phyloP scores from a whole-genome alignment of 169 alveolate genomes.

The Besnoitia besnoiti region DNA sequence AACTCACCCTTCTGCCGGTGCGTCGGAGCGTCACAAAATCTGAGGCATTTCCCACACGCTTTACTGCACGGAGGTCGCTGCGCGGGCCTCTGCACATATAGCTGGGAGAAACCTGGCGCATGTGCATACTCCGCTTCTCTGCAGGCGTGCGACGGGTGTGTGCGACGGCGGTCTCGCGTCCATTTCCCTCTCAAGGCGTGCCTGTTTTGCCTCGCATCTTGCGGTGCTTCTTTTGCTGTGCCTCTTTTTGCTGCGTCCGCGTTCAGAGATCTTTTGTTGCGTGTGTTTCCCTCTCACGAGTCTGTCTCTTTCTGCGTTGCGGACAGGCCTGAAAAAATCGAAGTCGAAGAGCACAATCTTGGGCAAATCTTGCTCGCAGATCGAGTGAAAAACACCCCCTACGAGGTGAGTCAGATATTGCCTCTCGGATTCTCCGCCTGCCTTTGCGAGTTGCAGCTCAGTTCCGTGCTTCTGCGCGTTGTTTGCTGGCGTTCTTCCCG shows the following conservation, averaged over 20 bases:
- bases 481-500: constrained; percentile 16
- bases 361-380: constrained; percentile 66
- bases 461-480: too few relatives aligned
- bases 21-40: background rate
- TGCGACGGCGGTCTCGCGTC: background rate
- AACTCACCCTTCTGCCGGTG: constrained; percentile 61
- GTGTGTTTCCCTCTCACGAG: background rate
- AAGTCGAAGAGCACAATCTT: constrained; percentile 55
- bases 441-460: too few relatives aligned
- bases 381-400: constrained; percentile 63
- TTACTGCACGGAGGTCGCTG: too few relatives aligned
- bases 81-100: too few relatives aligned
- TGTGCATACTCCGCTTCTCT: too few relatives aligned
- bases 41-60: too few relatives aligned
- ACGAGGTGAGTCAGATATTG: constrained; percentile 54
- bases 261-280: background rate
- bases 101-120: too few relatives aligned
- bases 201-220: too few relatives aligned
- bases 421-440: too few relatives aligned
- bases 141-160: background rate
- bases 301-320: background rate
- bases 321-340: constrained; percentile 48
- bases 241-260: too few relatives aligned
- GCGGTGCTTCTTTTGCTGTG: too few relatives aligned
- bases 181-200: background rate